Base-by-base conservation (phyloP, 2,329 filamentous ascomycete genomes). In the Verticillium albo-atrum region DNA sequence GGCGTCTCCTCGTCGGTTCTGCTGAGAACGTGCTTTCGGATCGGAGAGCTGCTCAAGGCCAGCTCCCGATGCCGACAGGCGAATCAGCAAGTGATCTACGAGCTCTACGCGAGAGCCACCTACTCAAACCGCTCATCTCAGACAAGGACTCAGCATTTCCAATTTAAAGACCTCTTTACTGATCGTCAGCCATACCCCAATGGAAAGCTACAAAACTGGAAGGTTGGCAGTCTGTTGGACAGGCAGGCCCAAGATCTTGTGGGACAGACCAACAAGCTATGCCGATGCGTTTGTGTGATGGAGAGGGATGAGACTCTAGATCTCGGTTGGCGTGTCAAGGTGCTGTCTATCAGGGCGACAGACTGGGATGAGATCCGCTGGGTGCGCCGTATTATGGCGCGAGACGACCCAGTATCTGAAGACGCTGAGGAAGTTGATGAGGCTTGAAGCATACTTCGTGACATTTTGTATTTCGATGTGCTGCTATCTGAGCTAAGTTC, bases 131-230 rank as follows among this genome's bases (percentile, higher is more conserved):
- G 87, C 0, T 82, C 87, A 59, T 71, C 73, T 14, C 70, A 74
- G 6, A 65, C 68, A 7, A 74, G 69, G 23, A 83, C 79, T 62
- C 87, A 91, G 66, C 76, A 83, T 58, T 89, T 90, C 62, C 79
- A 84, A n/a, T 82, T 90, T 55, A 76, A 77, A 42, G 87, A 89
- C 65, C 70, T 90, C 0, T 87, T 85, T 64, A 82, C 84, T 61
- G 79, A 84, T 23, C 77, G 76, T 12, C 80, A 81, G 5, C 87
- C 86, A 0, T 83, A 82, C 25, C 53, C 62, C 5, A 51, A 34
- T 6, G 59, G 62, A 12, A 25, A 2, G 14, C 14, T 62, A 27
- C 62, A 37, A 7, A 30, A 53, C 3, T 63, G 59, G 62, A 63
- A 58, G 47, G 30, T 9, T 7, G 55, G 30, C 2, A 37, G 61